Evolutionary conservation across 495 filamentous ascomycete genomes (phyloP).

Genomic region (Geoglossum glabrum): DNA sequence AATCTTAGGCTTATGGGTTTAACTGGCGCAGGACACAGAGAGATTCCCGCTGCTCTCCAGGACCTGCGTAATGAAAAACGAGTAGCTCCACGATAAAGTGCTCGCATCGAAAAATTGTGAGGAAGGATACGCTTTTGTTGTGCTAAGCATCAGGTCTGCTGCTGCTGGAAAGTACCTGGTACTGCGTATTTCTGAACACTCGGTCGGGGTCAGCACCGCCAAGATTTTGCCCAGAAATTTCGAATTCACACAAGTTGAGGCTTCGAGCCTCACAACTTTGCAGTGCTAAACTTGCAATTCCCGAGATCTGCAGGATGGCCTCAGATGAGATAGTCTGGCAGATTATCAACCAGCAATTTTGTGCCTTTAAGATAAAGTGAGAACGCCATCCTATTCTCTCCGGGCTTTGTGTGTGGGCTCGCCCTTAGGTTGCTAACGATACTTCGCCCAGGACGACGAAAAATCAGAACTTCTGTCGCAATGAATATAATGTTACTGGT

Average conservation of each 20-base stretch:
- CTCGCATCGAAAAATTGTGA: background rate
- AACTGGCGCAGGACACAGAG: background rate
- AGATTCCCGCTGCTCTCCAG: background rate
- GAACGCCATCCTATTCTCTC: slow-evolving; percentile 11
- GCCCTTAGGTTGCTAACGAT: slow-evolving; percentile 5
- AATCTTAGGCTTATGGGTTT: background rate
- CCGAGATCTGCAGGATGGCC: slow-evolving; percentile 27
- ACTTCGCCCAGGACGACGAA: slow-evolving; percentile 51
- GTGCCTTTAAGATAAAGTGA: slow-evolving; percentile 89
- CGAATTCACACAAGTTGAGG: no score
- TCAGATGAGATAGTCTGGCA: slow-evolving; percentile 98
- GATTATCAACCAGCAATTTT: slow-evolving; percentile 89
- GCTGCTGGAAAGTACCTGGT: background rate
- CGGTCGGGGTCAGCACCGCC: background rate
- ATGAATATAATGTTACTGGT: slow-evolving; percentile 89
- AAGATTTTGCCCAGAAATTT: slow-evolving; percentile 10
- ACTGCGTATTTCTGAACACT: background rate
- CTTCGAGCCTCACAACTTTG: background rate
- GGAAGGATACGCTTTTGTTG: background rate
- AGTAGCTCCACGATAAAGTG: background rate
- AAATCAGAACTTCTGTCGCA: slow-evolving; percentile 82
- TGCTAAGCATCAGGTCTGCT: background rate
- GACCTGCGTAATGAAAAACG: background rate
- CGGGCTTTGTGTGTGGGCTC: background rate
- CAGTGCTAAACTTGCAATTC: background rate